A percentile compares a stretch with the other conserved stretches of the same genome.
phyloP scores from a whole-genome alignment of 2,329 filamentous ascomycete genomes.

The Xylariaceae sp. region DNA sequence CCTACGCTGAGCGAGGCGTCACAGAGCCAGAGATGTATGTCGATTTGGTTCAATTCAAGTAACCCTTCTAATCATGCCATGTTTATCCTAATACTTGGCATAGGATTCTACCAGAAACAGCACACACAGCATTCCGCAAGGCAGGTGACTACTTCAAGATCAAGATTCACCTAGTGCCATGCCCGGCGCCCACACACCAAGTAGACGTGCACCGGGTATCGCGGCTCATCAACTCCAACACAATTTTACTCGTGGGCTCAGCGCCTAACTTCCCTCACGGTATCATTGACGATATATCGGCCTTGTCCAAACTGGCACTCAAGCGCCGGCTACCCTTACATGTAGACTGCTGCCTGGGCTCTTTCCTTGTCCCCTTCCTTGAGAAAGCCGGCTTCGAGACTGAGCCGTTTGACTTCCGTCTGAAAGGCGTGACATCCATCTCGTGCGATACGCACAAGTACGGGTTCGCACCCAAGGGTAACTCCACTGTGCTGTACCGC shows the following conservation, averaged over 20 bases:
- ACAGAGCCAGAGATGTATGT: conserved; percentile 92
- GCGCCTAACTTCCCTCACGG: conserved; percentile 98
- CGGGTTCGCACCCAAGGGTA: conserved; percentile 97
- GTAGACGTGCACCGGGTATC: conserved; percentile 80
- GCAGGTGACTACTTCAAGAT: conserved; percentile 96
- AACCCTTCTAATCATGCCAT: neutral
- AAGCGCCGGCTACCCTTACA: conserved; percentile 85
- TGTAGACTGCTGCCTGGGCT: conserved; percentile 97
- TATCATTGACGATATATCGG: conserved; percentile 93
- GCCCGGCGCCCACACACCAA: conserved; percentile 84
- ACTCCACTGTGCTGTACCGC: conserved; percentile 91
- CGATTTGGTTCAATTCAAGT: neutral
- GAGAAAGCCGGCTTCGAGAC: conserved; percentile 92
- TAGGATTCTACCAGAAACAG: conserved; percentile 92
- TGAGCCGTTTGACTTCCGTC: conserved; percentile 88
- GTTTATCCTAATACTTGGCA: conserved; percentile 23
- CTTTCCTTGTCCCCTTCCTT: conserved; percentile 91
- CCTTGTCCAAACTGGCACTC: conserved; percentile 81
- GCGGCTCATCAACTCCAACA: conserved; percentile 92
- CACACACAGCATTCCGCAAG: conserved; percentile 95
- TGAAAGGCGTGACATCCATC: conserved; percentile 93
- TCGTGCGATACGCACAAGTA: conserved; percentile 99
- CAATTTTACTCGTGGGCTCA: conserved; percentile 88
- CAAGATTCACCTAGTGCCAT: conserved; percentile 87
- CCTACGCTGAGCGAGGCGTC: conserved; percentile 81